Percentiles rank a stretch among this genome's conserved stretches.
phyloP scores from a whole-genome alignment of 257 asterid species.

The Solanum arcanum region DNA sequence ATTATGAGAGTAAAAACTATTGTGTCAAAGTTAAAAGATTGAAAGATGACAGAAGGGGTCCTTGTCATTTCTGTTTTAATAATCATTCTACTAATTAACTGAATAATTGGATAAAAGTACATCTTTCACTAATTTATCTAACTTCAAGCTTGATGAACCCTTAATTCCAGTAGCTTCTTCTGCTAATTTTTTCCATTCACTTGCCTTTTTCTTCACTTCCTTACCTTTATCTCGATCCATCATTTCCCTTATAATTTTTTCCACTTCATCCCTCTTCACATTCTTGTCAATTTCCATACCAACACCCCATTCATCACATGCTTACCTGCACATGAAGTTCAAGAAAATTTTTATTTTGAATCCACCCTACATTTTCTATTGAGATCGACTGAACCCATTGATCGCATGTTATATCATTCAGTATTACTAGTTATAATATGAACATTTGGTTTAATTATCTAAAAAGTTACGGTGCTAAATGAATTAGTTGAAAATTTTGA shows the following conservation, averaged over 20 bases:
- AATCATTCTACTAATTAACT: no score
- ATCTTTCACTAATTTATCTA: not conserved
- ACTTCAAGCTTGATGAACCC: not conserved
- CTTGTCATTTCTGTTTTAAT: no score
- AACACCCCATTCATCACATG: constrained; percentile 1
- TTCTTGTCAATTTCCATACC: constrained; percentile 1
- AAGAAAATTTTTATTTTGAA: not conserved
- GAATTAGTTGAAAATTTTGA: no score
- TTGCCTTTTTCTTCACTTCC: not conserved
- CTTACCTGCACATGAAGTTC: not conserved
- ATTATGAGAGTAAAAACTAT: not conserved
- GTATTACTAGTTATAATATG: no score
- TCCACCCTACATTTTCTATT: not conserved
- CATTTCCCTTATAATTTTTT: not conserved
- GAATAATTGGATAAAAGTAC: not conserved
- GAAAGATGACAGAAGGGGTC: not conserved
- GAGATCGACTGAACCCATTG: no score
- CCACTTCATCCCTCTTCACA: constrained; percentile 5
- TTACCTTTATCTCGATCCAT: constrained; percentile 7
- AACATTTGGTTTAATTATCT: no score
- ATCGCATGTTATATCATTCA: no score
- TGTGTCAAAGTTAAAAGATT: not conserved
- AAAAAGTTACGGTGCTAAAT: no score
- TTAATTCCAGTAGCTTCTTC: not conserved
- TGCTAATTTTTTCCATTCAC: not conserved